phyloP scores from a whole-genome alignment of 805 yeast species.

The Isabelozyma gotoi region DNA sequence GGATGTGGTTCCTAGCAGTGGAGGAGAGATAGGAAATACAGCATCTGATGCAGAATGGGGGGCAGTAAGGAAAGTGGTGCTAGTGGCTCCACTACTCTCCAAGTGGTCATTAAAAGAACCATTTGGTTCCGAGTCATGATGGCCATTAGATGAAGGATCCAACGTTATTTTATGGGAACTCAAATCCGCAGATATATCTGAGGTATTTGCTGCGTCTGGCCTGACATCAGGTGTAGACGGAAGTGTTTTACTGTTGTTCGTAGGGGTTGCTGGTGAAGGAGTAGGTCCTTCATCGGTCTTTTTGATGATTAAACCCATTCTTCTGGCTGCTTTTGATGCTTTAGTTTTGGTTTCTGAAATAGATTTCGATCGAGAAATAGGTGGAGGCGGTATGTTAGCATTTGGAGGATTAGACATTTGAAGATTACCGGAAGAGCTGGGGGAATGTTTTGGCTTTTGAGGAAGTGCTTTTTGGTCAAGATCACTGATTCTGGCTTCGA shows the following conservation, averaged over 20 bases:
- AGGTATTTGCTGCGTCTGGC: not conserved
- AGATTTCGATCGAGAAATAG: slow-evolving; percentile 26
- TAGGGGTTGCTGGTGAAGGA: slow-evolving; percentile 4
- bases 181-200: not conserved
- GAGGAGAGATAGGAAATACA: slow-evolving; percentile 12
- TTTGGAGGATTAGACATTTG: slow-evolving; percentile 1
- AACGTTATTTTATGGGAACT: not conserved
- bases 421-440: slow-evolving; percentile 1
- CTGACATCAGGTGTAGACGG: not conserved
- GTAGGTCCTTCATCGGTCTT: slow-evolving; percentile 25
- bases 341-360: slow-evolving; percentile 40
- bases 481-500: slow-evolving; percentile 30
- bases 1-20: slow-evolving; percentile 14
- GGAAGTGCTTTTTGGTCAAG: slow-evolving; percentile 1
- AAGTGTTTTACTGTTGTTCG: not conserved
- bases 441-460: slow-evolving; percentile 5
- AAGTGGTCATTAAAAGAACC: no score
- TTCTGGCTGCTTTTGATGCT: slow-evolving; percentile 66
- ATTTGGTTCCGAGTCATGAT: no score
- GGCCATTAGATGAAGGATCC: slow-evolving; percentile 1
- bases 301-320: slow-evolving; percentile 73
- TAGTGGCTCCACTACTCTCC: no score
- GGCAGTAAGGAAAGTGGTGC: not conserved
- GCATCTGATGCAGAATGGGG: slow-evolving; percentile 24
- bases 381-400: slow-evolving; percentile 11